Evolutionary conservation across 176 grass and related monocot species (phyloP), one percentile per base, ranked within the genome.

Genomic region (Secale cereale): DNA sequence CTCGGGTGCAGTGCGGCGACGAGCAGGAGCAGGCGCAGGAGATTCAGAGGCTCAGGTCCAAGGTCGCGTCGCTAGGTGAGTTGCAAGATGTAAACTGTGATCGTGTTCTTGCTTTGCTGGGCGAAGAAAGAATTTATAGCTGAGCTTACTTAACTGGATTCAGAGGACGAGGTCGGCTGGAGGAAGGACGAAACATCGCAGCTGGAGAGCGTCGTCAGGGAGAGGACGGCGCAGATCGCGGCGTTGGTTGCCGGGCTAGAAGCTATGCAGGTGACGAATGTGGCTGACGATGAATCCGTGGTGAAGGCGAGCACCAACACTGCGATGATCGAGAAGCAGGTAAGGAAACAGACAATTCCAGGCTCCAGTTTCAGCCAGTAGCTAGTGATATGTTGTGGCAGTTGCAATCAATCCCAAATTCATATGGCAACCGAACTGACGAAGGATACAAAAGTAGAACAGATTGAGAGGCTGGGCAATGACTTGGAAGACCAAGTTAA

Each of bases 91-190:
- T 77, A 0, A 27, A 62, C 10, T 62, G 23, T 25, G 5, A 2
- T 40, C 10, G 19, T 17, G 19, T 29, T 77, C 31, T 29, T 45
- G 17, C n/a, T 19, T 59, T 27, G 3, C 17, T 57, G 59, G 60
- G 19, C 61, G 32, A 77, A 85, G 54, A 75, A 79, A 59, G 43
- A 61, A 76, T 11, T 9, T 1, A 29, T 0, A 22, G 8, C 7
- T 0, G 41, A 6, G 0, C 9, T 10, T 19, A 14, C 2, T 69
- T 88, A 6, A 78, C 35, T 83, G 56, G 78, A 74, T 76, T 28
- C 27, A 94, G 86, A 82, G 74, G 88, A 92, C 33, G 90, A 94
- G 81, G 78, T 92, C n/a, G 80, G 22, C 13, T 79, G 83, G 88
- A 88, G 72, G 52, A 83, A 89, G 40, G 86, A 92, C 19, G 87